Evolutionary conservation across 225 moss, liverwort and hornwort species (phyloP).

Genomic region (Takakia lepidozioides): DNA sequence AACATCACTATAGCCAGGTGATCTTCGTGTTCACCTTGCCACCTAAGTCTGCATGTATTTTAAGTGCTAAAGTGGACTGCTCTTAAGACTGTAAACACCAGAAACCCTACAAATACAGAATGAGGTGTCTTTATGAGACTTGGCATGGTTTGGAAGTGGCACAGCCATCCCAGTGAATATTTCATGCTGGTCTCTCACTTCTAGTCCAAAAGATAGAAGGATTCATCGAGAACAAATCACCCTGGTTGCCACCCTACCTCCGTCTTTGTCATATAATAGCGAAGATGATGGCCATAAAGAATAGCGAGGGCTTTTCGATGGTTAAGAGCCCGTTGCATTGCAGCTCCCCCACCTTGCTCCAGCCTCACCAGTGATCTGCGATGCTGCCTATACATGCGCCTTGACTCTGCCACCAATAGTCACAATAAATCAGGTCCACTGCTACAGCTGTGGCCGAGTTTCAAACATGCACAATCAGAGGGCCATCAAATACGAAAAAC

Average conservation of each 20-base stretch:
- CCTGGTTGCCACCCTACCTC: constrained; percentile 37
- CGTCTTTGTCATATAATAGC: constrained; percentile 71
- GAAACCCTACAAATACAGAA: too few relatives aligned
- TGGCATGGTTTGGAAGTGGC: too few relatives aligned
- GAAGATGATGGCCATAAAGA: constrained; percentile 72
- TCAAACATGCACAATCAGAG: too few relatives aligned
- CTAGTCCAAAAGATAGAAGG: too few relatives aligned
- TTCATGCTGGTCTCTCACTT: neutral
- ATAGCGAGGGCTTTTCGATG: constrained; percentile 71
- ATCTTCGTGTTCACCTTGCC: too few relatives aligned
- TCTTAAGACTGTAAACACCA: too few relatives aligned
- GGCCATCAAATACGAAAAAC: too few relatives aligned
- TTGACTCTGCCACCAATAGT: constrained; percentile 61
- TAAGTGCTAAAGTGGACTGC: too few relatives aligned
- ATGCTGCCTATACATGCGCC: constrained; percentile 72
- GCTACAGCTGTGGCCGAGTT: neutral
- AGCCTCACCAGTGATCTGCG: constrained; percentile 71
- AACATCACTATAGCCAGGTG: too few relatives aligned
- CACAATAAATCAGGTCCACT: neutral
- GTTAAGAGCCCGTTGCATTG: constrained; percentile 77
- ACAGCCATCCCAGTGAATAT: neutral
- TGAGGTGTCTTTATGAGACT: too few relatives aligned
- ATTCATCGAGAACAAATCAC: too few relatives aligned
- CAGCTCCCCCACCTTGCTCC: constrained; percentile 79
- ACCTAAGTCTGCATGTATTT: too few relatives aligned